These are phyloP conservation scores for Datisca glomerata DNA, from an alignment of 306 rosid genomes.

Conservation along the genomic window DNA sequence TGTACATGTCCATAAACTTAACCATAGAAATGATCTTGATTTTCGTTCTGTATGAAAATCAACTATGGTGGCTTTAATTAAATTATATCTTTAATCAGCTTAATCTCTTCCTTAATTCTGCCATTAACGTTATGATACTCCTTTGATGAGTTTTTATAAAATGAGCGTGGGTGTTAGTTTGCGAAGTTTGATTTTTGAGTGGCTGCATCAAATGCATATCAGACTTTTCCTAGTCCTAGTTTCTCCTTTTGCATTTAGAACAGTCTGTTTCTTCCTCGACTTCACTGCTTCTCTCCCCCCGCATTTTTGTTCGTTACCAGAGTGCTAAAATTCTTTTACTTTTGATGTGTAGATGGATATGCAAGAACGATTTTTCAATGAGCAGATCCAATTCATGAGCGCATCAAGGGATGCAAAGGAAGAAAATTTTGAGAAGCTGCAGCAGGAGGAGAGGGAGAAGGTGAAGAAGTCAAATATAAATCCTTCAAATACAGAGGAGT, in stretches of 20 bases:
- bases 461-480: slow-evolving; percentile 32
- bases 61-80: too few species aligned
- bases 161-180: too few species aligned
- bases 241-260: too few species aligned
- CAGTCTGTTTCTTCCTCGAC: too few species aligned
- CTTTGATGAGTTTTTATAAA: too few species aligned
- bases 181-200: neutral
- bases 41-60: too few species aligned
- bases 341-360: slow-evolving; percentile 36
- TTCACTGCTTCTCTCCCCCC: neutral
- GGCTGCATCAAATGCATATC: neutral
- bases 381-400: slow-evolving; percentile 39
- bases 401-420: slow-evolving; percentile 43
- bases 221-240: neutral
- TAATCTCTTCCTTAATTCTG: too few species aligned
- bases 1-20: too few species aligned
- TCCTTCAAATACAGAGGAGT: slow-evolving; percentile 32
- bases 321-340: neutral
- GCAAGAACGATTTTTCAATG: slow-evolving; percentile 62
- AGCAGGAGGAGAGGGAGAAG: slow-evolving; percentile 70
- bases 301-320: slow-evolving; percentile 7
- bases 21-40: too few species aligned
- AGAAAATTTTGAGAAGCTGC: slow-evolving; percentile 63
- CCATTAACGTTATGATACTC: too few species aligned
- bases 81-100: too few species aligned